Conservation (phyloP, 2,329 filamentous ascomycete genomes). For the Pseudogymnoascus sp. region DNA sequence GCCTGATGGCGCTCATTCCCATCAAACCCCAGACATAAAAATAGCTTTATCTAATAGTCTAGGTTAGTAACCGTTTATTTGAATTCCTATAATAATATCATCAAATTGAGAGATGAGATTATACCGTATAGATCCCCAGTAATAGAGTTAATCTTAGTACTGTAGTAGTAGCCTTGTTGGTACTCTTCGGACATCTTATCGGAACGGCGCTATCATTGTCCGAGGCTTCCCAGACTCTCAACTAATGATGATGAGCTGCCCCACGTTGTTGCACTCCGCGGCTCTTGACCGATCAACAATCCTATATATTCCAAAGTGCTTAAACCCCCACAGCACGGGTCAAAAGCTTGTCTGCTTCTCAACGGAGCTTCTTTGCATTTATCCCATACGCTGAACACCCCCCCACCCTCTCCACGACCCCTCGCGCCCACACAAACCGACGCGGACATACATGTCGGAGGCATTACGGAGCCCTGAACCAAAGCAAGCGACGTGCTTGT, state of each 20-base stretch:
- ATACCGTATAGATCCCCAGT: background rate
- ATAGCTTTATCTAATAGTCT: background rate
- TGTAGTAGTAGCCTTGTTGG: background rate
- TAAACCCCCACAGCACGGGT: background rate
- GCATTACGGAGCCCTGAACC: conserved; percentile 6
- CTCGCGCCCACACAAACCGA: background rate
- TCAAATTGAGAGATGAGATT: background rate
- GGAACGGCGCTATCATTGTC: conserved; percentile 6
- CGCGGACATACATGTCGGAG: conserved; percentile 1
- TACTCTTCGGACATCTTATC: background rate
- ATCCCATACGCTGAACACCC: background rate
- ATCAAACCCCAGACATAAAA: background rate
- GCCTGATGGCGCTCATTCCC: background rate
- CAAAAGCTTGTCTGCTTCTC: background rate
- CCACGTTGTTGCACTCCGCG: conserved; percentile 7
- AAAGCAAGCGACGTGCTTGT: conserved; percentile 9
- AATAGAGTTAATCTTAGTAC: background rate
- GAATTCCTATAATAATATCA: background rate
- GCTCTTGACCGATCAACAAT: background rate
- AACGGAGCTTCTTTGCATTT: background rate
- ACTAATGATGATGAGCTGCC: conserved; percentile 9
- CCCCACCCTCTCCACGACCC: background rate
- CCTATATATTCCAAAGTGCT: background rate
- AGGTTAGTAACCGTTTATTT: background rate
- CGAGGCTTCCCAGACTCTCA: background rate